phyloP scores from a whole-genome alignment of 345 rosid genomes.

The Eucalyptus guilfoylei region DNA sequence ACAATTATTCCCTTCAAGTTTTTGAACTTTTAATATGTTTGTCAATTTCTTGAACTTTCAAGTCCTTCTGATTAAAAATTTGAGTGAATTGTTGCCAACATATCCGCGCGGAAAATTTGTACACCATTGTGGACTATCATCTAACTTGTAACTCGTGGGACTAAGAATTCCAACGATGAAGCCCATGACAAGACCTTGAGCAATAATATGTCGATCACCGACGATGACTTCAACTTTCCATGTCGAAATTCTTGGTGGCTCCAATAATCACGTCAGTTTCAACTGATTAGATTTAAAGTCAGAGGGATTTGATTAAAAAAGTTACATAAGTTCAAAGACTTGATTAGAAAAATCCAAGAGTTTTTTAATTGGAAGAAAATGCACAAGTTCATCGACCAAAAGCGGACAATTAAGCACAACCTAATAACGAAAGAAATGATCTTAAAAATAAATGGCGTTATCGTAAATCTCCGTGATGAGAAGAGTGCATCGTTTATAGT shows the following conservation, averaged over 20 bases:
- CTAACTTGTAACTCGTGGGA: neutral
- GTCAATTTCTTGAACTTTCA: neutral
- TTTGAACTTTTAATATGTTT: neutral
- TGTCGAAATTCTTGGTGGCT: neutral
- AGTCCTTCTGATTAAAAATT: neutral
- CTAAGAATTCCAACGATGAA: neutral
- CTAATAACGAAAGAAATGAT: neutral
- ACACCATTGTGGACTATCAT: neutral
- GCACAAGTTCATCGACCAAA: neutral
- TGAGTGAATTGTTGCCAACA: neutral
- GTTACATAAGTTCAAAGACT: neutral
- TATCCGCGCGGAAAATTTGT: accelerated
- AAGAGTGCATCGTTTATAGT: neutral
- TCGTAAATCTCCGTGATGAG: neutral
- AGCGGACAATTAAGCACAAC: neutral
- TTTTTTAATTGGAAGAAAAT: neutral
- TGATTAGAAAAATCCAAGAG: neutral
- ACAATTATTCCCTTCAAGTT: neutral
- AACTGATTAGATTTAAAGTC: neutral
- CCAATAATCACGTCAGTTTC: neutral
- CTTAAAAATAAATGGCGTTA: neutral
- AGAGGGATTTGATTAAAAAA: neutral
- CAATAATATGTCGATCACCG: neutral
- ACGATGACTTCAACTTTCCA: neutral
- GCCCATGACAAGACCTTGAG: neutral